These are phyloP conservation scores for Chlamydomonas sp. DNA, from an alignment of 139 green algal genomes.

Conservation along the genomic window DNA sequence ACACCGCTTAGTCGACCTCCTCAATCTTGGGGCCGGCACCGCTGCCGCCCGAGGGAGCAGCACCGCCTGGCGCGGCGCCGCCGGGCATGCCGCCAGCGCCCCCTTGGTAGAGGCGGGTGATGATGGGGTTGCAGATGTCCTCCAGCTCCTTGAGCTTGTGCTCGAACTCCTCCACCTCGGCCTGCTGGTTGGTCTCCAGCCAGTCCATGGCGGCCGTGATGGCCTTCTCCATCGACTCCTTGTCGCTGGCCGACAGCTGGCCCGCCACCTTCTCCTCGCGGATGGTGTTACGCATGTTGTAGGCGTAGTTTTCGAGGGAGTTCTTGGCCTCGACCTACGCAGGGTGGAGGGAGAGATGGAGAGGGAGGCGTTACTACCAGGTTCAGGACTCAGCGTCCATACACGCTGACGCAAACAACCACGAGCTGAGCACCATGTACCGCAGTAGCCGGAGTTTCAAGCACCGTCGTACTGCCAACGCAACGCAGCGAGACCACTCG, in stretches of 20 bases:
- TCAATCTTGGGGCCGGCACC: constrained; percentile 83
- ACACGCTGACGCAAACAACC: too few relatives aligned
- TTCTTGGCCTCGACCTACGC: constrained; percentile 92
- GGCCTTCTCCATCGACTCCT: constrained; percentile 89
- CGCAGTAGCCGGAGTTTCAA: too few relatives aligned
- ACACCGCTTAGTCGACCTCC: constrained; percentile 83
- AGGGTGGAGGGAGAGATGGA: too few relatives aligned
- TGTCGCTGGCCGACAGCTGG: constrained; percentile 76
- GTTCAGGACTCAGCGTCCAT: too few relatives aligned
- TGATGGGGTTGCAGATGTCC: constrained; percentile 93
- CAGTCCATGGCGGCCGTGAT: constrained; percentile 91
- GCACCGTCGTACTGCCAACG: too few relatives aligned
- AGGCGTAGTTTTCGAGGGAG: constrained; percentile 92
- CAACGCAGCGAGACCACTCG: too few relatives aligned
- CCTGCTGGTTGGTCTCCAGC: constrained; percentile 96
- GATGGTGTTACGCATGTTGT: constrained; percentile 96
- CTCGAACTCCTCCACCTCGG: constrained; percentile 97
- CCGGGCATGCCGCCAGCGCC: constrained; percentile 55
- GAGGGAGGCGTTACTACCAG: too few relatives aligned
- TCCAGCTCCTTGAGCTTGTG: constrained; percentile 98
- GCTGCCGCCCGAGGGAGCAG: constrained; percentile 12
- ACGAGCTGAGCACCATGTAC: too few relatives aligned
- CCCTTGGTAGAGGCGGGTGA: constrained; percentile 79
- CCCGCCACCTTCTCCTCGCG: constrained; percentile 86
- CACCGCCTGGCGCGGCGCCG: constrained; percentile 37